These are phyloP conservation scores for Tetracladium maxilliforme DNA, from an alignment of 2,329 filamentous ascomycete genomes.

Conservation along the genomic window DNA sequence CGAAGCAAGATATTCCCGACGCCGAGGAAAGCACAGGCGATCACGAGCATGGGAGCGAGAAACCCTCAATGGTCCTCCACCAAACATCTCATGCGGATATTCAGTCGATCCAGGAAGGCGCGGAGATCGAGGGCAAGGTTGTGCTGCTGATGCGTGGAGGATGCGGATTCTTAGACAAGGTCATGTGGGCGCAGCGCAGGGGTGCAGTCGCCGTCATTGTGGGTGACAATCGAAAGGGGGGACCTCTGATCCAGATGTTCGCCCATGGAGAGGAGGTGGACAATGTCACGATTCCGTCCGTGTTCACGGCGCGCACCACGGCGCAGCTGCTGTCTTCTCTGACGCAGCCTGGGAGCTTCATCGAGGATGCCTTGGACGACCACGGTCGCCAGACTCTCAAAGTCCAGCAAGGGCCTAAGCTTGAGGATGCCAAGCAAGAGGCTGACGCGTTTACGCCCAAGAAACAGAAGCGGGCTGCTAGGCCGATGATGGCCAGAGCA, in stretches of 20 bases:
- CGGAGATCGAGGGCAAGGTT: slow-evolving; percentile 87
- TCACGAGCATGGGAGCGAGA: slow-evolving; percentile 4
- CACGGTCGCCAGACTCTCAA: slow-evolving; percentile 41
- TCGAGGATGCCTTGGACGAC: slow-evolving; percentile 43
- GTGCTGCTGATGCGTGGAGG: slow-evolving; percentile 84
- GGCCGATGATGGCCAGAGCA: no score
- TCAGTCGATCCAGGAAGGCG: slow-evolving; percentile 77
- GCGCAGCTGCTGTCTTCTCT: slow-evolving; percentile 84
- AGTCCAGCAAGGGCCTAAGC: slow-evolving; percentile 28
- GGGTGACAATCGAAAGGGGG: slow-evolving; percentile 81
- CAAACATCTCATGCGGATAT: slow-evolving; percentile 59
- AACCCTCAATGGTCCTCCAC: no score
- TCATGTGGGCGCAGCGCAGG: slow-evolving; percentile 88
- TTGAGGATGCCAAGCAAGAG: slow-evolving; percentile 10
- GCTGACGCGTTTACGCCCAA: slow-evolving; percentile 55
- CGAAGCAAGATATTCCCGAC: no score
- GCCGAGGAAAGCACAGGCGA: slow-evolving; percentile 7
- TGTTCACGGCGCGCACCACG: slow-evolving; percentile 91
- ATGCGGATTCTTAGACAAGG: slow-evolving; percentile 93
- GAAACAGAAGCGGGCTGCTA: no score
- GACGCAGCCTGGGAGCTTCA: slow-evolving; percentile 54
- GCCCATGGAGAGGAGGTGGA: slow-evolving; percentile 93
- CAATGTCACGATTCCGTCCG: slow-evolving; percentile 82
- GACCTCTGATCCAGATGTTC: slow-evolving; percentile 91
- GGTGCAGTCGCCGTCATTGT: slow-evolving; percentile 85